A percentile compares a stretch with the other conserved stretches of the same genome.
These are phyloP conservation scores for Flaveria bidentis DNA, from an alignment of 129 eudicot species.

Conservation along the genomic window DNA sequence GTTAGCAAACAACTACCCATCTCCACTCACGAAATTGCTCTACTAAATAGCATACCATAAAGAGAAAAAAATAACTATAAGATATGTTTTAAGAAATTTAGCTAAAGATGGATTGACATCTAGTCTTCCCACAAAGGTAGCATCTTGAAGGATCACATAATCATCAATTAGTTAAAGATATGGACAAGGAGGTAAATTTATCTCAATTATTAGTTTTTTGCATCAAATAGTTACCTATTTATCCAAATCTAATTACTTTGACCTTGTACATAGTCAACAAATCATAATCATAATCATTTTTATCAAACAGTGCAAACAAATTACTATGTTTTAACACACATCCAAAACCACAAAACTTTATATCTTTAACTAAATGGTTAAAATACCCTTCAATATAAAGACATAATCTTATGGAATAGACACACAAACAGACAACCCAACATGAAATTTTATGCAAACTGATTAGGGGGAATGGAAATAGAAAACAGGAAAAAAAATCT, in stretches of 20 bases:
- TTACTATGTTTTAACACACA: background rate
- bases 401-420: background rate
- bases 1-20: background rate
- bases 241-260: background rate
- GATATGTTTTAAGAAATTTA: background rate
- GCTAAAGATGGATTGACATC: background rate
- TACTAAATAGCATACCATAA: constrained; percentile 2
- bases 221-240: background rate
- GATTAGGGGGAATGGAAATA: background rate
- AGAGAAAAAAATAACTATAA: background rate
- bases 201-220: background rate
- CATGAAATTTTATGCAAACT: background rate
- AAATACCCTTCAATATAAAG: constrained; percentile 7
- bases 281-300: background rate
- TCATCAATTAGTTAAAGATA: background rate
- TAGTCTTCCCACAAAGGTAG: background rate
- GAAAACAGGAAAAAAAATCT: background rate
- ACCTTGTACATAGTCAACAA: background rate
- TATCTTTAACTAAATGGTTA: background rate
- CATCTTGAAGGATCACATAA: background rate
- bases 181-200: background rate
- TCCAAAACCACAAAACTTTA: background rate
- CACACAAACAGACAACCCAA: background rate
- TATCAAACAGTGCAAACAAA: background rate
- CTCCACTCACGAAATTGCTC: background rate